phyloP scores from a whole-genome alignment of 2,329 filamentous ascomycete species.

The Metarhizium rileyi region DNA sequence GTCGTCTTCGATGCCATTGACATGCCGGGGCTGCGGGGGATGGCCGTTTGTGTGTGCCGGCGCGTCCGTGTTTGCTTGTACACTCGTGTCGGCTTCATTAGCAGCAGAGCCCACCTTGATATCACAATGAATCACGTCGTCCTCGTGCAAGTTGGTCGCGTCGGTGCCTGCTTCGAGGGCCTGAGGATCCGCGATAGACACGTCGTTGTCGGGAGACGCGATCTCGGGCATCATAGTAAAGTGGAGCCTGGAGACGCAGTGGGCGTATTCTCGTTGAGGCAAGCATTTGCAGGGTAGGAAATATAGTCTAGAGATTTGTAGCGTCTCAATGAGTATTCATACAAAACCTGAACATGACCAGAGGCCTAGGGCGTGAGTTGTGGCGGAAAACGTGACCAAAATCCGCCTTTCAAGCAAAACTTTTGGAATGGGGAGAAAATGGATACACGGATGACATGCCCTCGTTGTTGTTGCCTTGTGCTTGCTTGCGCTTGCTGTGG shows the following conservation, averaged over 20 bases:
- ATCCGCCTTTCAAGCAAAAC: constrained; percentile 41
- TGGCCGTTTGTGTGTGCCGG: constrained; percentile 18
- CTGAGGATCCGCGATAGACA: constrained; percentile 20
- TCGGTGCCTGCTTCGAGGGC: constrained; percentile 16
- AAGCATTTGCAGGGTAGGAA: constrained; percentile 49
- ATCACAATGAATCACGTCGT: constrained; percentile 13
- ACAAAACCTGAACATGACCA: constrained; percentile 46
- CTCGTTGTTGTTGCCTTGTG: not conserved
- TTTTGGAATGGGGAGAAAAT: constrained; percentile 26
- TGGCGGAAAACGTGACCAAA: constrained; percentile 33
- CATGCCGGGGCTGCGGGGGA: constrained; percentile 30
- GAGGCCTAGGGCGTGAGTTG: constrained; percentile 35
- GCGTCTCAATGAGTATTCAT: constrained; percentile 32
- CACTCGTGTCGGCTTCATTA: constrained; percentile 10
- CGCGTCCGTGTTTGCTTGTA: constrained; percentile 13
- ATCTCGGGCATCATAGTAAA: constrained; percentile 48
- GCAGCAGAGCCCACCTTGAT: constrained; percentile 8
- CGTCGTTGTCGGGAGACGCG: constrained; percentile 43
- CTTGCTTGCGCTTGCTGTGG: constrained; percentile 3
- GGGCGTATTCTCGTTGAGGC: constrained; percentile 44
- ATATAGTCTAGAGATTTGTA: constrained; percentile 43
- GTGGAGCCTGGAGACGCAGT: constrained; percentile 31
- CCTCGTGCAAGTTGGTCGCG: constrained; percentile 11
- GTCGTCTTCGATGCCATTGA: constrained; percentile 49
- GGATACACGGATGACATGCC: constrained; percentile 11